Conservation (phyloP, 192 early-diverging fungal species). For the Coemansia sp. region DNA sequence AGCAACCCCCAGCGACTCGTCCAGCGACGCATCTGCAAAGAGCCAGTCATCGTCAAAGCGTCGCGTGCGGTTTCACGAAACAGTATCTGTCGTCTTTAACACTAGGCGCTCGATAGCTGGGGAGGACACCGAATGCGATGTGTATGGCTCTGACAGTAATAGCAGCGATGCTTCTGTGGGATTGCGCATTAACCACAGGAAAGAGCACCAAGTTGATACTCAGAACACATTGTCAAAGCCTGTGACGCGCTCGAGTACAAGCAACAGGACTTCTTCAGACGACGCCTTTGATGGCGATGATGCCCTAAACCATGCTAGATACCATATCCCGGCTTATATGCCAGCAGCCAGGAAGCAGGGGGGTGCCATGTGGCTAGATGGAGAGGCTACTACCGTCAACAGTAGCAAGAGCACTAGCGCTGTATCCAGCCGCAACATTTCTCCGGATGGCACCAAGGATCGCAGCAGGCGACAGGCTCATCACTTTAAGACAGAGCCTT, state of each 20-base stretch:
- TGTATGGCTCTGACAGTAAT: conserved; percentile 40
- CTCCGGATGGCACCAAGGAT: conserved; percentile 25
- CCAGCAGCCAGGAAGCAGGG: background rate
- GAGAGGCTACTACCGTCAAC: conserved; percentile 1
- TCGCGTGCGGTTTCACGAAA: conserved; percentile 50
- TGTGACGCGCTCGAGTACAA: background rate
- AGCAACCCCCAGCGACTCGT: conserved; percentile 20
- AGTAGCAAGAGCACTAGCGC: conserved; percentile 30
- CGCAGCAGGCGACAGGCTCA: conserved; percentile 28
- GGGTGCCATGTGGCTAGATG: background rate
- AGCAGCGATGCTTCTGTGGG: conserved; percentile 46
- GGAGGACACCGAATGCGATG: conserved; percentile 13
- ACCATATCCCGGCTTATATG: conserved; percentile 21
- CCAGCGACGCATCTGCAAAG: conserved; percentile 36
- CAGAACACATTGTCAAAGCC: background rate
- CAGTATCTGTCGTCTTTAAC: conserved; percentile 50
- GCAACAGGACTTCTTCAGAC: conserved; percentile 11
- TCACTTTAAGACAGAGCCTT: conserved; percentile 47
- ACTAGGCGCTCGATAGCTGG: conserved; percentile 22
- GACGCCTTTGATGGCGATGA: conserved; percentile 42
- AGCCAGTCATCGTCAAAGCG: conserved; percentile 53
- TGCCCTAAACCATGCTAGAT: conserved; percentile 21
- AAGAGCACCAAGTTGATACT: background rate
- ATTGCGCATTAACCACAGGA: background rate
- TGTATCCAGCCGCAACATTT: conserved; percentile 32